phyloP scores from a whole-genome alignment of 2,329 filamentous ascomycete genomes.

The Trichoderma polysporum region DNA sequence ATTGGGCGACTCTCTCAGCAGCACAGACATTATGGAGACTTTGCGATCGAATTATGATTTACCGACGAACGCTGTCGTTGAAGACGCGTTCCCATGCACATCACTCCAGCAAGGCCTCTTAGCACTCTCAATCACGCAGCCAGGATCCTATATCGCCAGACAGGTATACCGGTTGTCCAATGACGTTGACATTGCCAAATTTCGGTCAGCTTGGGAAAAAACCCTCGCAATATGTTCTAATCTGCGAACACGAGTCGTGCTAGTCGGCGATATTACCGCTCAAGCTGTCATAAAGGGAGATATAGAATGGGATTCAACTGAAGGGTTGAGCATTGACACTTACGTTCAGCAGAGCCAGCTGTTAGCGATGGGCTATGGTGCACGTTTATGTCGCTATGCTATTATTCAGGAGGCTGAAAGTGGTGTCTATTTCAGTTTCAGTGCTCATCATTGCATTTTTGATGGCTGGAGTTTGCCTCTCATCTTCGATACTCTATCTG shows the following conservation, averaged over 20 bases:
- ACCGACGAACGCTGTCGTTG: slow-evolving; percentile 6
- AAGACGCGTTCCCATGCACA: slow-evolving; percentile 36
- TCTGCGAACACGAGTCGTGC: slow-evolving; percentile 13
- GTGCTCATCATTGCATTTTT: slow-evolving; percentile 9
- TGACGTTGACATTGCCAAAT: slow-evolving; percentile 21
- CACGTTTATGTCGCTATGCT: background rate
- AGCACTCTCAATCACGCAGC: slow-evolving; percentile 32
- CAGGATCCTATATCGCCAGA: slow-evolving; percentile 24
- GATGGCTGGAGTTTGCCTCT: slow-evolving; percentile 5
- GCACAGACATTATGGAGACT: background rate
- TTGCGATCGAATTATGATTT: background rate
- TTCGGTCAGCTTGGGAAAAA: slow-evolving; percentile 28
- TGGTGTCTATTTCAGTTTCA: background rate
- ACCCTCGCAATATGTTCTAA: background rate
- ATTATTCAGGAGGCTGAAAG: background rate
- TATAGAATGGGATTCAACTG: background rate
- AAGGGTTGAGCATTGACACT: background rate
- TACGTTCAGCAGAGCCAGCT: background rate
- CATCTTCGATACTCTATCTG: background rate
- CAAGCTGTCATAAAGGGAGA: slow-evolving; percentile 2
- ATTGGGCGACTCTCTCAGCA: background rate
- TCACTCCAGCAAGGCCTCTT: slow-evolving; percentile 41
- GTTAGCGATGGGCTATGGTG: background rate
- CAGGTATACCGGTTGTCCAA: slow-evolving; percentile 33
- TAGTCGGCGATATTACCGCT: background rate